Evolutionary conservation across 75 land plant genomes (phyloP), one percentile per base, ranked within the genome.

Genomic region (Sequoia sempervirens): DNA sequence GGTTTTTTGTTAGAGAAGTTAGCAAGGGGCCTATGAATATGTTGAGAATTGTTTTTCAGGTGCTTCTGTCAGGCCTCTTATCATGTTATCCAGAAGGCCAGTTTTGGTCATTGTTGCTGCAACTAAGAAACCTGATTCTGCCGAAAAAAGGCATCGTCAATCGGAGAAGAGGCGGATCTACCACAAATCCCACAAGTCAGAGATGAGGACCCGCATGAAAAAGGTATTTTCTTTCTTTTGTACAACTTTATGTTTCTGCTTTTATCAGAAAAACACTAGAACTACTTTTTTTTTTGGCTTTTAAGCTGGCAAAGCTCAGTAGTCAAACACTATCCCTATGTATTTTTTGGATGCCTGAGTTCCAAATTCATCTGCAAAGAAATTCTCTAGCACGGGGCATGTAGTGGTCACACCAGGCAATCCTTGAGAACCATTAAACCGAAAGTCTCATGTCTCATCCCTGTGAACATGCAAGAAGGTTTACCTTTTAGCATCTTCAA

Each of bases 131-230:
- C 82, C 90, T 1, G 94, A 95, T 75, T 94, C 96, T 23, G 96
- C 99, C 46, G 94, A 84, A 1, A 97, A 97, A 86, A 94, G 99
- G 81, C 93, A 93, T 41, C 91, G 96, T 3, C 94, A 94, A 82
- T 87, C 96, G 13, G 98, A 96, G 92, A 92, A 94, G 87, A 85
- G 95, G 58, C 92, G 99, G 2, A 11, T 96, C 10, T 89, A 91
- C 78, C 92, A 97, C 92, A 97, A 94, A 83, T 81, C 98, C 17
- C 81, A 75, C 83, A 97, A 97, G 83, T 96, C 99, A 9, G 99
- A 97, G 84, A 82, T 96, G 61, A 89, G 73, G 47, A 97, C 99
- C 43, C 90, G 98, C 37, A 96, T 96, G 98, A 95, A 89, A 87
- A 97, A 93, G 99, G 99, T 95, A 75, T 15, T 52, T 70, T 2